phyloP scores from a whole-genome alignment of 1,284 basidiomycete genomes.

The Butyriboletus appendiculatus region DNA sequence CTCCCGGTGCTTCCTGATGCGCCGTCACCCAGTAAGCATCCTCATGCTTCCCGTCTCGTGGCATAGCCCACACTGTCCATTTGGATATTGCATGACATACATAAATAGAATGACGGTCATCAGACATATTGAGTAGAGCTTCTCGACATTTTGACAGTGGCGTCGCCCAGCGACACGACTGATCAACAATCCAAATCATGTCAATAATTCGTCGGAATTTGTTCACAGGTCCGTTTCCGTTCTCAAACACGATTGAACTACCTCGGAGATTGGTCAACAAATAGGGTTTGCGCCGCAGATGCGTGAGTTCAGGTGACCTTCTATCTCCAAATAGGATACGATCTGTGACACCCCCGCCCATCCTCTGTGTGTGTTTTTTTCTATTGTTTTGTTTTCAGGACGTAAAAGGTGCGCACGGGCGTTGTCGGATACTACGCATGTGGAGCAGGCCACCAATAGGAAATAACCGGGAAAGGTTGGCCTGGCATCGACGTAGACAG shows the following conservation, averaged over 20 bases:
- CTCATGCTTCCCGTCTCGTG: constrained; percentile 16
- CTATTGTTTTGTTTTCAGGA: constrained; percentile 14
- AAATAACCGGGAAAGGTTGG: constrained; percentile 4
- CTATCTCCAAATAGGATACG: constrained; percentile 26
- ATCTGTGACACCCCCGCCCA: constrained; percentile 15
- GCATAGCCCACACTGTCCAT: constrained; percentile 4
- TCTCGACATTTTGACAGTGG: constrained; percentile 25
- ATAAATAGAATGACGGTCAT: constrained; percentile 21
- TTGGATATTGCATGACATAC: constrained; percentile 17
- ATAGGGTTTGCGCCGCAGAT: constrained; percentile 26
- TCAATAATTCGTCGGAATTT: constrained; percentile 25
- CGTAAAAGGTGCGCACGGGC: constrained; percentile 24
- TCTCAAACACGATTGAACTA: constrained; percentile 21
- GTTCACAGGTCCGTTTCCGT: constrained; percentile 11
- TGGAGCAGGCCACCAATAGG: constrained; percentile 5
- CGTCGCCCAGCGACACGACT: constrained; percentile 16
- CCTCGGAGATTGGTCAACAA: constrained; percentile 26
- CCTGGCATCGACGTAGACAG: constrained; percentile 7
- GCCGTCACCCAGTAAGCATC: constrained; percentile 7
- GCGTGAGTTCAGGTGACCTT: constrained; percentile 16
- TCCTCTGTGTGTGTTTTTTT: background rate
- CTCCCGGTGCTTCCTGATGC: constrained; percentile 27
- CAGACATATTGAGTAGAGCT: constrained; percentile 14
- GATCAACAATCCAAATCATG: constrained; percentile 19
- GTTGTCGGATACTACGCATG: background rate